A percentile compares a stretch with the other conserved stretches of the same genome.
phyloP scores from a whole-genome alignment of 2,329 filamentous ascomycete species.

The Aspergillus brunneoviolaceus region DNA sequence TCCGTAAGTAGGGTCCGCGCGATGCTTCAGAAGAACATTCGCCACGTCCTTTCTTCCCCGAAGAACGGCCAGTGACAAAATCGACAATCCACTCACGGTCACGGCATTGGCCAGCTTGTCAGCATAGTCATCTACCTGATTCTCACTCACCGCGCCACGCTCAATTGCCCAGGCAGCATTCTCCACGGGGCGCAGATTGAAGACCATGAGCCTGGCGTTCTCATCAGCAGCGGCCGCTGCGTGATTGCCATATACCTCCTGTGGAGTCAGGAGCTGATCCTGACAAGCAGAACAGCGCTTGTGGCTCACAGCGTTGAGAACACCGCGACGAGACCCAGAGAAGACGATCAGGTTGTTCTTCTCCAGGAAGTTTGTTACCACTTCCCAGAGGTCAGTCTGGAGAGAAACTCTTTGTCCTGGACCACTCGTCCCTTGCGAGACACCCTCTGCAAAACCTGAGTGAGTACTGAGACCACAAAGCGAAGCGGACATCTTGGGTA shows the following conservation, averaged over 20 bases:
- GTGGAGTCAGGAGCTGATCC: neutral
- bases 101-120: neutral
- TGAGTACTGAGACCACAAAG: too few species aligned
- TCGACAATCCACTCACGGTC: neutral
- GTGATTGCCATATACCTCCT: neutral
- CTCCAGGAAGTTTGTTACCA: neutral
- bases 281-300: too few species aligned
- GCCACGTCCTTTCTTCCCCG: neutral
- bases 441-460: too few species aligned
- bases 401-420: neutral
- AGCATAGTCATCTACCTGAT: neutral
- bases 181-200: neutral
- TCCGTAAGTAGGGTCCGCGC: neutral
- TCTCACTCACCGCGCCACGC: too few species aligned
- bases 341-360: neutral
- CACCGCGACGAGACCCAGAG: neutral
- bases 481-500: too few species aligned
- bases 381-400: neutral
- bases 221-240: neutral
- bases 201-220: neutral
- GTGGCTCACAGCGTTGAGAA: neutral
- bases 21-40: neutral
- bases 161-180: too few species aligned
- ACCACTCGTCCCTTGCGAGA: too few species aligned
- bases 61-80: neutral